Base-by-base conservation (phyloP, 2,329 filamentous ascomycete species). In the Mariannaea sp. region DNA sequence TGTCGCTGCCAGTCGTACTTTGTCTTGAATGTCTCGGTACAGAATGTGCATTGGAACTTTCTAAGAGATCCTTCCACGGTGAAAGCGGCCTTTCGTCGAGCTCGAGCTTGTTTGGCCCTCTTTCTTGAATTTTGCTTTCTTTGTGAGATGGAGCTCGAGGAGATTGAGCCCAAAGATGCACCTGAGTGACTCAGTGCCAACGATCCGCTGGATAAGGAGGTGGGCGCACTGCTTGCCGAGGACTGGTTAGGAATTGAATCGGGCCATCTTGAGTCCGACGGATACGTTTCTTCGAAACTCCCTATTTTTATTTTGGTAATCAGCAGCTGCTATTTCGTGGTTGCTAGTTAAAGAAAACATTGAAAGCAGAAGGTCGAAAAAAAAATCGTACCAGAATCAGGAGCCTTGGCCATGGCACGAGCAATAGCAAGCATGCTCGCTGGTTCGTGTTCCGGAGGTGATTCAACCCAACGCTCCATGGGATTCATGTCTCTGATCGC, bases 1-100 rank as follows among this genome's bases (percentile, higher is more conserved):
- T 82, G 79, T 33, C 79, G 70, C 47, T 75, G 73, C 74, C 74
- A 76, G 51, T 75, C 74, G 53, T 76, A 73, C 35, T 74, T 75
- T 1, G 70, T 73, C 49, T 71, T 73, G 65, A 76, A 76, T 2
- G 70, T 70, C 46, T 76, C 73, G 1, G 73, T 74, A 57, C 74
- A 76, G 56, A 77, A 77, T 13, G 74, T 77, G 53, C 74, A 77
- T 49, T 76, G 74, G 44, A 66, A 71, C 8, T 52, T 59, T 24
- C 55, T 59, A n/a, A 27, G 12, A 3, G 32, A 12, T 7, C 3
- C 12, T 17, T 16, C 13, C 14, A 14, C 24, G 24, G 27, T 8
- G 20, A 43, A 13, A 22, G 33, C 20, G 14, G 36, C 13, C 20
- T 33, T 19, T 16, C 41, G 33, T 2, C 41, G 24, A 16, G 41